Evolutionary conservation across 2,329 filamentous ascomycete species (phyloP).

Genomic region (Pseudofabraea citricarpa): DNA sequence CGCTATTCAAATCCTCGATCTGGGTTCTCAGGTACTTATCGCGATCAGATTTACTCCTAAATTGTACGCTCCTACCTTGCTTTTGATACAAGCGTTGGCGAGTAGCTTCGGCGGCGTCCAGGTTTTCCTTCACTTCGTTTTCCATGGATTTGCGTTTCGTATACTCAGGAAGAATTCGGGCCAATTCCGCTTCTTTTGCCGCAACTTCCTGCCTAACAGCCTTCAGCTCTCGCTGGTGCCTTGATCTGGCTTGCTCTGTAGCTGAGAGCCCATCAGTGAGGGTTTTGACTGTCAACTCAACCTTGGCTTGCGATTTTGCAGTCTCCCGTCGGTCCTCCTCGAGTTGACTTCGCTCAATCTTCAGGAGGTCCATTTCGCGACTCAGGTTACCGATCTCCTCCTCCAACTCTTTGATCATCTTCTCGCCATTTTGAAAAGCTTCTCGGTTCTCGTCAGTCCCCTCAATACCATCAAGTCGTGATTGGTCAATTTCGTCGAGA

Average conservation of each 20-base stretch:
- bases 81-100: constrained; percentile 83
- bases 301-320: constrained; percentile 74
- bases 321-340: constrained; percentile 85
- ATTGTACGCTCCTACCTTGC: constrained; percentile 82
- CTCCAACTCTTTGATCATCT: constrained; percentile 72
- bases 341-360: constrained; percentile 78
- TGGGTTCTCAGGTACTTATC: constrained; percentile 78
- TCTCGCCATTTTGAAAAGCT: constrained; percentile 72
- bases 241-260: constrained; percentile 66
- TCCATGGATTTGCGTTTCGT: constrained; percentile 71
- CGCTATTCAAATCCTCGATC: constrained; percentile 73
- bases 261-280: constrained; percentile 78
- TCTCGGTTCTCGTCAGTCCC: constrained; percentile 77
- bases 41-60: constrained; percentile 81
- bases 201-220: constrained; percentile 70
- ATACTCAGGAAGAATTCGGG: constrained; percentile 71
- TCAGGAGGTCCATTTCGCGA: constrained; percentile 78
- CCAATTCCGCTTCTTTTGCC: constrained; percentile 71
- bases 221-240: constrained; percentile 68
- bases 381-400: constrained; percentile 73
- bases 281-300: constrained; percentile 78
- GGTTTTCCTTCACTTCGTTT: constrained; percentile 60
- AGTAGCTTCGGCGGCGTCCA: constrained; percentile 71
- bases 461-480: constrained; percentile 76
- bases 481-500: constrained; percentile 78